phyloP scores from a whole-genome alignment of 2,329 filamentous ascomycete species.

The Epichloe aotearoae region DNA sequence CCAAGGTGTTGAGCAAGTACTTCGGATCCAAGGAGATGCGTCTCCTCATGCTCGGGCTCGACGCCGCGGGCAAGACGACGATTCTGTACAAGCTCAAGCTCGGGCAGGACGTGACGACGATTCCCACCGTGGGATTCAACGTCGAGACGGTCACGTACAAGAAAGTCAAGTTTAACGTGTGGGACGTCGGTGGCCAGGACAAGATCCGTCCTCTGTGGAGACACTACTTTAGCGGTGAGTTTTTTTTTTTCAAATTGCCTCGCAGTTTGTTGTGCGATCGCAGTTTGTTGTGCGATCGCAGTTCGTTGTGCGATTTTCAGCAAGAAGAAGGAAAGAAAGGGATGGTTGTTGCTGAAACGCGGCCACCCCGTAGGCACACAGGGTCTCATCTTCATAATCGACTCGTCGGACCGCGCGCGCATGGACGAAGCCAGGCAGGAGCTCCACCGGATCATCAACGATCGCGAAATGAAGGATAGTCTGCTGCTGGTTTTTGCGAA shows the following conservation, averaged over 20 bases:
- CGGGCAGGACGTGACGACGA: conserved; percentile 94
- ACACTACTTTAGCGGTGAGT: conserved; percentile 80
- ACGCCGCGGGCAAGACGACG: conserved; percentile 97
- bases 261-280: no score
- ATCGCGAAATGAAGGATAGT: conserved; percentile 94
- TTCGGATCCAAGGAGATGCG: conserved; percentile 99
- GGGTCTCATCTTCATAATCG: conserved; percentile 96
- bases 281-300: no score
- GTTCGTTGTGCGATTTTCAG: no score
- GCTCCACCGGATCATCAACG: conserved; percentile 93
- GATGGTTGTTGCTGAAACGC: neutral
- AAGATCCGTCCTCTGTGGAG: conserved; percentile 96
- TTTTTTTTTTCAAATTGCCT: neutral
- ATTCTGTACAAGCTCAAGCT: conserved; percentile 99
- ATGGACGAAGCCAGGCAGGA: conserved; percentile 90
- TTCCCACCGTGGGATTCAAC: conserved; percentile 97
- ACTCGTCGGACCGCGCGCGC: conserved; percentile 81
- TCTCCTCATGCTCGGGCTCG: conserved; percentile 92
- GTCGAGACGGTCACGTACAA: conserved; percentile 98
- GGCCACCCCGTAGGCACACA: conserved; percentile 56
- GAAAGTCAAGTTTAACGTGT: conserved; percentile 99
- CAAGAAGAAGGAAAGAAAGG: no score
- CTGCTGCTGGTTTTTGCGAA: conserved; percentile 93
- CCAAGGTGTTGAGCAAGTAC: conserved; percentile 96
- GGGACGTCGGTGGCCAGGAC: conserved; percentile 97